phyloP scores from a whole-genome alignment of 148 eudicot species.

The Rhododendron kiyosumense region DNA sequence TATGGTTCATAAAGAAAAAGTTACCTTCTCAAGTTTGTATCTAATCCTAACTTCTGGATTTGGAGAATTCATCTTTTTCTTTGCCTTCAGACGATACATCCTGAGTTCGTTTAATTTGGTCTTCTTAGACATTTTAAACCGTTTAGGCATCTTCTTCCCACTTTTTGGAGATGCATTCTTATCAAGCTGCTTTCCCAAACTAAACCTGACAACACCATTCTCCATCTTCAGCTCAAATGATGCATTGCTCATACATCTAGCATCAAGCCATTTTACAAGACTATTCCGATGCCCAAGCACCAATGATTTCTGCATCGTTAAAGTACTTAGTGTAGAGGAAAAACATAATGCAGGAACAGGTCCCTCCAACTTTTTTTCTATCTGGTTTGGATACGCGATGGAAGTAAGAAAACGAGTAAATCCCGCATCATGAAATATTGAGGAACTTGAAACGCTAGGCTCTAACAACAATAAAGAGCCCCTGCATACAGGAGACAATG shows the following conservation, averaged over 20 bases:
- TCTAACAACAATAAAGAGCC: slow-evolving; percentile 6
- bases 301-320: background rate
- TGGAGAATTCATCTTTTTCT: slow-evolving; percentile 87
- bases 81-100: slow-evolving; percentile 79
- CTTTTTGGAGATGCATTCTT: slow-evolving; percentile 10
- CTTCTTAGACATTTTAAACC: slow-evolving; percentile 53
- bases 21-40: slow-evolving; percentile 88
- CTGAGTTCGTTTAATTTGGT: slow-evolving; percentile 72
- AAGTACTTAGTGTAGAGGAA: background rate
- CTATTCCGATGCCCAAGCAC: background rate
- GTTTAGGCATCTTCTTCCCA: slow-evolving; percentile 23
- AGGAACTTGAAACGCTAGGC: slow-evolving; percentile 1
- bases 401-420: background rate
- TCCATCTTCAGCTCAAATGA: slow-evolving; percentile 58
- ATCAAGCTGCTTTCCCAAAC: slow-evolving; percentile 27
- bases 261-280: slow-evolving; percentile 19
- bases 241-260: slow-evolving; percentile 36
- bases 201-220: slow-evolving; percentile 67
- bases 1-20: background rate
- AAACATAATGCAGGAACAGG: slow-evolving; percentile 7
- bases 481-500: slow-evolving; percentile 19
- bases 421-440: background rate
- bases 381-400: background rate
- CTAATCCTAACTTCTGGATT: slow-evolving; percentile 90
- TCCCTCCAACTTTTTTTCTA: background rate